phyloP scores from a whole-genome alignment of 2,329 filamentous ascomycete species.

The Clonostachys chloroleuca region DNA sequence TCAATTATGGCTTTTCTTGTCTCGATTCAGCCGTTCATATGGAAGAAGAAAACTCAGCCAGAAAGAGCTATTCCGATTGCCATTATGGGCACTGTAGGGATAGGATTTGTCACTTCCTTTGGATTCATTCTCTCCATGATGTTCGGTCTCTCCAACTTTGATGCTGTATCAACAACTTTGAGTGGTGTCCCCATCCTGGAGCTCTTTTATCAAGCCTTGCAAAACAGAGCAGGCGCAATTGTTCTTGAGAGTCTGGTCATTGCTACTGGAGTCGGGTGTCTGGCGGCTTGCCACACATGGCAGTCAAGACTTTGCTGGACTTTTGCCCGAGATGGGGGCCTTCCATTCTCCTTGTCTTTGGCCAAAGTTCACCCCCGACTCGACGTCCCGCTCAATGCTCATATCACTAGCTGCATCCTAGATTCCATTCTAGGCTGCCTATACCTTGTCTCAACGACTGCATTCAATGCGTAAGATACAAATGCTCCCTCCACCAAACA shows the following conservation, averaged over 20 bases:
- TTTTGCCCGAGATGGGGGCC: conserved; percentile 35
- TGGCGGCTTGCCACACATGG: conserved; percentile 25
- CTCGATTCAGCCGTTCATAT: conserved; percentile 44
- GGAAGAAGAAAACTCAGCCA: conserved; percentile 40
- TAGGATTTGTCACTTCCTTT: conserved; percentile 43
- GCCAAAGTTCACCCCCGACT: conserved; percentile 22
- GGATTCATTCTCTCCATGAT: conserved; percentile 46
- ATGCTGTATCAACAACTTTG: conserved; percentile 30
- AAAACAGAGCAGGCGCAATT: conserved; percentile 31
- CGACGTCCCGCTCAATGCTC: conserved; percentile 30
- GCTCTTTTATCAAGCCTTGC: conserved; percentile 37
- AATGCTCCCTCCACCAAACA: too few species aligned
- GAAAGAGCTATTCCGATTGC: conserved; percentile 29
- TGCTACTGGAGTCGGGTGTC: conserved; percentile 26
- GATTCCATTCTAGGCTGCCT: conserved; percentile 32
- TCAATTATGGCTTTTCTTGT: conserved; percentile 38
- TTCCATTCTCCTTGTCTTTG: conserved; percentile 25
- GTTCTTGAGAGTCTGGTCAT: background rate
- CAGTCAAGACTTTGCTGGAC: conserved; percentile 30
- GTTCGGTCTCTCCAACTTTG: conserved; percentile 44
- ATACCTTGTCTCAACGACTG: conserved; percentile 35
- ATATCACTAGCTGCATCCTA: conserved; percentile 22
- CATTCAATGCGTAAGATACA: conserved; percentile 24
- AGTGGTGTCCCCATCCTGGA: conserved; percentile 38
- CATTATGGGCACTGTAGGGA: conserved; percentile 36